Base-by-base conservation (phyloP, 768 basidiomycete genomes). In the Trametes cubensis region DNA sequence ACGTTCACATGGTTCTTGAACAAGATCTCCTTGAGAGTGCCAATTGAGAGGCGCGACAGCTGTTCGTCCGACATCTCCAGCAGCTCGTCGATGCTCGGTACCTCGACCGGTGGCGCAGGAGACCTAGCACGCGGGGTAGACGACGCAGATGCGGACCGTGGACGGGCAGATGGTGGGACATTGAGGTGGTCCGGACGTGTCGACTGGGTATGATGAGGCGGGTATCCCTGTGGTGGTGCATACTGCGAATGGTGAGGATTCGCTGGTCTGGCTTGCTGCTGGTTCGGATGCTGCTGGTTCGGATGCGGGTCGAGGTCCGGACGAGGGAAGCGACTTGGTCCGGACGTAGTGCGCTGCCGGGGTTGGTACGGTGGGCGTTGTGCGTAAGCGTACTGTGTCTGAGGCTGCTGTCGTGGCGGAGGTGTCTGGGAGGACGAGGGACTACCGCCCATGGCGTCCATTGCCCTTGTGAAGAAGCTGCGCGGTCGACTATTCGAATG, bases 1-100 rank as follows among this genome's bases (percentile, higher is more conserved):
- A 80, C 77, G 65, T 86, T 83, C 28, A 91, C 85, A 66, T 85
- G 93, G 66, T 95, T 92, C 56, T 85, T 85, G 70, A 86, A 92
- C 21, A 97, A 74, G 20, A 96, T 82, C 2, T 81, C 79, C 72
- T 97, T 97, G 49, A 97, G 78, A n/a, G 81, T 75, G 23, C 84
- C 77, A 56, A 95, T 84, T 7, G 88, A 84, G 15, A 96, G 78
- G 3, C 79, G 73, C 2, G 79, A 72, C n/a, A 95, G 74, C 15
- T 80, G 78, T 7, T 82, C 82, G 1, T 79, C 70, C 0, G 84
- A 73, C 80, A 92, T 86, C 0, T 77, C 76, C 2, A 95, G 77
- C 4, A 97, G 79, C 41, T 84, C 79, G 64, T 90, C 81, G 38
- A 96, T 83, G 46, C 88, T 77, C 11, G 91, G 90, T 2, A 77